These are phyloP conservation scores for Phytophthora chlamydospora DNA, from an alignment of 352 stramenopile species.

Conservation along the genomic window DNA sequence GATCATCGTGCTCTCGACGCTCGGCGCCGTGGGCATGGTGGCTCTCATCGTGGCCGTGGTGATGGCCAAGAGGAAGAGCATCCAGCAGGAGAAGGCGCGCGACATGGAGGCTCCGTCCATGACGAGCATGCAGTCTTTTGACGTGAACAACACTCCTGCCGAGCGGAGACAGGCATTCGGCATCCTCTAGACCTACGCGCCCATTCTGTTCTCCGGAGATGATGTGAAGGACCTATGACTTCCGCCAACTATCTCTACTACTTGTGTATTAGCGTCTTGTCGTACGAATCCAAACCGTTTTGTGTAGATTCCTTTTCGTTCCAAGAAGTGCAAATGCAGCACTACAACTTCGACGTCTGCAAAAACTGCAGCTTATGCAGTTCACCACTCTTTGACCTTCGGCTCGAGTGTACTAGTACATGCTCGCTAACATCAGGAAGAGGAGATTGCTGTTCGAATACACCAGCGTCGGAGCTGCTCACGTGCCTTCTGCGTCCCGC, in stretches of 20 bases:
- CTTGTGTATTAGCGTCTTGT: constrained; percentile 17
- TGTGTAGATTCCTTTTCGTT: constrained; percentile 2
- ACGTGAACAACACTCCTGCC: constrained; percentile 29
- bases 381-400: too few species aligned
- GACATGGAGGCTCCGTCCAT: constrained; percentile 33
- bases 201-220: not conserved
- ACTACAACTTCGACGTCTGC: too few species aligned
- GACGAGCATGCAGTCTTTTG: constrained; percentile 34
- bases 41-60: constrained; percentile 35
- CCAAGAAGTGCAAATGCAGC: too few species aligned
- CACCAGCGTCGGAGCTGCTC: not conserved
- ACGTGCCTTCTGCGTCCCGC: constrained; percentile 8
- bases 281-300: constrained; percentile 35
- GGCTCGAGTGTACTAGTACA: too few species aligned
- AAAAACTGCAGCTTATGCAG: too few species aligned
- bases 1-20: constrained; percentile 33
- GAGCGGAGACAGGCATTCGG: constrained; percentile 29
- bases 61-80: constrained; percentile 37
- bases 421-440: constrained; percentile 1
- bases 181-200: constrained; percentile 22
- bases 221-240: constrained; percentile 30
- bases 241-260: constrained; percentile 25
- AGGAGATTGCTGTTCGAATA: not conserved
- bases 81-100: constrained; percentile 34
- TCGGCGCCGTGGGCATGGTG: constrained; percentile 31